Conservation (phyloP, 2,329 filamentous ascomycete species). For the Trichoderma sp. region DNA sequence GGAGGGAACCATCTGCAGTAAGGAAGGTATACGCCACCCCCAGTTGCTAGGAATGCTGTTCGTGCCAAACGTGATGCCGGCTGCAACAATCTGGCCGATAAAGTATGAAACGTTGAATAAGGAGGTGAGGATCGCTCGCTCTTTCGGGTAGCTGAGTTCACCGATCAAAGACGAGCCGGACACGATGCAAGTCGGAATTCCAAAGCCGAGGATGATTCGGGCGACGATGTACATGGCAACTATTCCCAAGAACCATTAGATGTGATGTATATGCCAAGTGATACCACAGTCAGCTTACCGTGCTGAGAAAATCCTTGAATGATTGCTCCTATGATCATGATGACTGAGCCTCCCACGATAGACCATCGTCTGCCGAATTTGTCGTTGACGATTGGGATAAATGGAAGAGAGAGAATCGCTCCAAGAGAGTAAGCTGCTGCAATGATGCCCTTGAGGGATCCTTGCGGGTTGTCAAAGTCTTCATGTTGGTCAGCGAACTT, state of each 20-base stretch:
- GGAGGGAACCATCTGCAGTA: conserved; percentile 23
- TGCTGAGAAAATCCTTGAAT: conserved; percentile 14
- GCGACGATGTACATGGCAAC: conserved; percentile 20
- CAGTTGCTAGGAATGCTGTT: conserved; percentile 14
- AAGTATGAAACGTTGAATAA: conserved; percentile 19
- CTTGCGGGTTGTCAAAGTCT: conserved; percentile 4
- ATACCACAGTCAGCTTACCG: background rate
- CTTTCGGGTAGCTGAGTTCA: conserved; percentile 14
- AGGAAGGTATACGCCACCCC: conserved; percentile 25
- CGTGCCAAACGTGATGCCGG: conserved; percentile 10
- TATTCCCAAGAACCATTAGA: background rate
- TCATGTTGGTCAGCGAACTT: background rate
- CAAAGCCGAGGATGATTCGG: conserved; percentile 14
- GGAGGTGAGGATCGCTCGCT: conserved; percentile 15
- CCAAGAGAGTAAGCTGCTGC: conserved; percentile 12
- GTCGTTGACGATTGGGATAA: conserved; percentile 13
- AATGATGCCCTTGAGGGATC: conserved; percentile 10
- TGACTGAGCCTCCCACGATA: background rate
- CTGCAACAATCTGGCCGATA: conserved; percentile 11
- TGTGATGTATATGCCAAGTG: background rate
- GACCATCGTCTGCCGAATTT: conserved; percentile 12
- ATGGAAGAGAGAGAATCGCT: conserved; percentile 12
- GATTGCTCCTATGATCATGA: conserved; percentile 12
- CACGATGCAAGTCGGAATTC: conserved; percentile 17
- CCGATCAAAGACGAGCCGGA: conserved; percentile 13